Conservation (phyloP, 2,329 filamentous ascomycete genomes). For the Fusarium nodosum region DNA sequence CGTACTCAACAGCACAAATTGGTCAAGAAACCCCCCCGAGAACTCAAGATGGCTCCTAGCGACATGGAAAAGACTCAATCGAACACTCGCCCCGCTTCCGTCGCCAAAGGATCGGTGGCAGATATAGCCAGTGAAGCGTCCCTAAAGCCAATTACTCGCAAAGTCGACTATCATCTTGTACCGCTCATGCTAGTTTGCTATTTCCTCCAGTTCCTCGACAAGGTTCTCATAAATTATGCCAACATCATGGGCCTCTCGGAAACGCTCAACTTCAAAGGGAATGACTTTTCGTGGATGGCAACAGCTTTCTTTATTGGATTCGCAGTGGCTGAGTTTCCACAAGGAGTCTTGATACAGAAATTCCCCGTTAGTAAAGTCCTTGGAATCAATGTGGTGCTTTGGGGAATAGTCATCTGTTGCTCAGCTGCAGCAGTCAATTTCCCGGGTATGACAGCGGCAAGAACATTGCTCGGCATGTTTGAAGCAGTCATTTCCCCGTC, state of each 20-base stretch:
- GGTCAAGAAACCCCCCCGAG: neutral
- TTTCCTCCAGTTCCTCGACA: conserved; percentile 23
- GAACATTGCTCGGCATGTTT: conserved; percentile 25
- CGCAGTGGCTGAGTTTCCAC: conserved; percentile 10
- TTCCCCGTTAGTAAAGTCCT: conserved; percentile 12
- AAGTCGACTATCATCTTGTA: conserved; percentile 25
- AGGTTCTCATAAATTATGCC: conserved; percentile 22
- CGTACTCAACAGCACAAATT: neutral
- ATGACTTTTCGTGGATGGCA: conserved; percentile 25
- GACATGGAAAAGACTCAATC: conserved; percentile 10
- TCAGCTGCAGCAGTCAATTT: conserved; percentile 14
- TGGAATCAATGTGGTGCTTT: conserved; percentile 16
- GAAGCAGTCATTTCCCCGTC: conserved; percentile 9
- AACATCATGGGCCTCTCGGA: conserved; percentile 23
- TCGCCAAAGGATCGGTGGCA: conserved; percentile 10
- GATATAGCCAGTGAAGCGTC: conserved; percentile 11
- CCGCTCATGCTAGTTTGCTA: conserved; percentile 20
- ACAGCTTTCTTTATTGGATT: conserved; percentile 23
- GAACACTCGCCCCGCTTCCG: conserved; percentile 1
- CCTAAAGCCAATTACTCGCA: conserved; percentile 5
- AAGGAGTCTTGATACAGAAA: conserved; percentile 15
- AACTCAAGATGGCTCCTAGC: neutral
- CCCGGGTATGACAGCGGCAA: conserved; percentile 14
- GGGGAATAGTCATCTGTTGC: conserved; percentile 17
- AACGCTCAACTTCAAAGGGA: conserved; percentile 11